phyloP scores from a whole-genome alignment of 768 basidiomycete genomes.

The Omphalotus guepiniiformis region DNA sequence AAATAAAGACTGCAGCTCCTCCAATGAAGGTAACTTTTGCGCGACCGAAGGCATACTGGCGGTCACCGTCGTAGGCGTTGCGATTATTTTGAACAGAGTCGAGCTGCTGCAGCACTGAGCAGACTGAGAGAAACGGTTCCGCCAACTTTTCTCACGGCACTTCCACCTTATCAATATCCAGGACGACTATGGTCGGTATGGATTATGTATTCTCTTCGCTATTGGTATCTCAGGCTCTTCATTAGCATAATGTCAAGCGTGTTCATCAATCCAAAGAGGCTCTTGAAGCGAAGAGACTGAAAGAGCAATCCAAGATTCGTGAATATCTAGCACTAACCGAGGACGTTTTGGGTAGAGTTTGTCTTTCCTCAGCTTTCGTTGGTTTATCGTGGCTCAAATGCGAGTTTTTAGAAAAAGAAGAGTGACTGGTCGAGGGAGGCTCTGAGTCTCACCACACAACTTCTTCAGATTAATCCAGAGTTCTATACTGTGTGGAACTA shows the following conservation, averaged over 20 bases:
- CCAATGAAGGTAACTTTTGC: conserved; percentile 41
- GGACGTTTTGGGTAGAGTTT: conserved; percentile 61
- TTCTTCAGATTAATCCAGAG: conserved; percentile 88
- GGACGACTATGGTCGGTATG: conserved; percentile 19
- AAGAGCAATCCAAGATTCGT: conserved; percentile 71
- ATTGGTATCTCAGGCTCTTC: neutral
- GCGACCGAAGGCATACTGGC: conserved; percentile 55
- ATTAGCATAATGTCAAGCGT: conserved; percentile 69
- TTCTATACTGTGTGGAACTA: conserved; percentile 98
- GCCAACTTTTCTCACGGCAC: neutral
- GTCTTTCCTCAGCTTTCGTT: conserved; percentile 18
- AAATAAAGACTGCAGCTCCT: conserved; percentile 56
- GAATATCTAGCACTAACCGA: conserved; percentile 68
- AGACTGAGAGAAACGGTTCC: too few relatives aligned
- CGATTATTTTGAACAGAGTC: too few relatives aligned
- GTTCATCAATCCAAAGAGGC: conserved; percentile 53
- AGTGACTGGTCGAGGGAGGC: conserved; percentile 71
- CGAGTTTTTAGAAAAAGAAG: conserved; percentile 53
- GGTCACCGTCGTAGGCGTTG: neutral
- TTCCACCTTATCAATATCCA: neutral
- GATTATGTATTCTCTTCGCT: conserved; percentile 1
- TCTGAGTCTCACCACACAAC: conserved; percentile 66
- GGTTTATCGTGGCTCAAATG: conserved; percentile 10
- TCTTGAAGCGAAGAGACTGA: conserved; percentile 60
- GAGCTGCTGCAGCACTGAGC: too few relatives aligned